Percentiles rank a stretch among this genome's conserved stretches.
Conservation (phyloP, 2,329 filamentous ascomycete species). For the Metarhizium album region DNA sequence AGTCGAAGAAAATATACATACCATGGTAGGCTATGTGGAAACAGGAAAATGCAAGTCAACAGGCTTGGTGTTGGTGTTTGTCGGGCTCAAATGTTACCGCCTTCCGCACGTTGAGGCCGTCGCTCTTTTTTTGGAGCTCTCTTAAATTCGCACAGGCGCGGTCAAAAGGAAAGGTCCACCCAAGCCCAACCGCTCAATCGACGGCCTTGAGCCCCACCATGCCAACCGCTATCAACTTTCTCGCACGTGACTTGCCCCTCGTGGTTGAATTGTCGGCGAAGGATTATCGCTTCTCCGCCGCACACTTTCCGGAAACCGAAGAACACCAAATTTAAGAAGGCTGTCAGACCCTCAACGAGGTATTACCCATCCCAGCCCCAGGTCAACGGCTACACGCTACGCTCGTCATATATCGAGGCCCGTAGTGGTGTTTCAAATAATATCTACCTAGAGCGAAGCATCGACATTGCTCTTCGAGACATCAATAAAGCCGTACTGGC, state of each 20-base stretch:
- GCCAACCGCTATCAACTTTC: conserved; percentile 5
- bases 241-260: conserved; percentile 33
- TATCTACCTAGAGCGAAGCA: background rate
- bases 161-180: too few species aligned
- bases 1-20: background rate
- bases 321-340: conserved; percentile 29
- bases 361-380: background rate
- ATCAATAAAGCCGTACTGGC: background rate
- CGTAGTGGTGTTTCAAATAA: background rate
- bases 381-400: background rate
- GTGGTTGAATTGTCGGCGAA: conserved; percentile 16
- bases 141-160: background rate
- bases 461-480: background rate
- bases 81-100: conserved; percentile 4
- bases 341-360: conserved; percentile 2
- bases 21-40: conserved; percentile 2
- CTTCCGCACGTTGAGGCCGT: conserved; percentile 13
- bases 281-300: conserved; percentile 30
- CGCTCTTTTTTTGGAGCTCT: conserved; percentile 16
- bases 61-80: conserved; percentile 7
- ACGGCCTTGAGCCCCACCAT: background rate
- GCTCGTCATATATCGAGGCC: conserved; percentile 1
- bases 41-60: background rate
- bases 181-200: background rate
- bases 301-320: conserved; percentile 28